Percentiles rank a stretch among this genome's conserved stretches.
Conservation (phyloP, 768 basidiomycete species). For the Trametes gibbosa region DNA sequence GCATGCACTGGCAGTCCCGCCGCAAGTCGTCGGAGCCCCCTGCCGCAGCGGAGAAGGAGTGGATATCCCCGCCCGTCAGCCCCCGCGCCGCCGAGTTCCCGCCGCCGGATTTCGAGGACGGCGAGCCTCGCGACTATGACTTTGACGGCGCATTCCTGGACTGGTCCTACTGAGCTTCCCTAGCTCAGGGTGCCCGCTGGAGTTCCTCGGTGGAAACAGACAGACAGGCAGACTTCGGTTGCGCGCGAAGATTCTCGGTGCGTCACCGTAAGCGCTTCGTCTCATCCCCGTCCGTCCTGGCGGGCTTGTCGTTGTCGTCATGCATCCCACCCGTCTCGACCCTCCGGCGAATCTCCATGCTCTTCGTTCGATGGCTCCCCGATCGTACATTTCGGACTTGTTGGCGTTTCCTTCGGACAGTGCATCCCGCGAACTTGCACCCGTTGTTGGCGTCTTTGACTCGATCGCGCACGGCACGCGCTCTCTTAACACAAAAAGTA, state of each 20-base stretch:
- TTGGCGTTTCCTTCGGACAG: background rate
- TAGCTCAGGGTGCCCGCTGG: background rate
- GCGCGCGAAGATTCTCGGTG: slow-evolving; percentile 7
- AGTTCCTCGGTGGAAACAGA: background rate
- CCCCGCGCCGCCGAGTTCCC: slow-evolving; percentile 23
- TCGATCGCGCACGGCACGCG: background rate
- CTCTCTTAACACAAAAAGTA: background rate
- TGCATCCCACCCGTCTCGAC: background rate
- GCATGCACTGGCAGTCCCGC: slow-evolving; percentile 72
- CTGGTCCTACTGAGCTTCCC: slow-evolving; percentile 26
- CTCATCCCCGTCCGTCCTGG: background rate
- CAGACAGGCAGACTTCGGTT: background rate
- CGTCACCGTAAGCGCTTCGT: slow-evolving; percentile 16
- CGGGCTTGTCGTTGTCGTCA: slow-evolving; percentile 4
- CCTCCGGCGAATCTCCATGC: background rate
- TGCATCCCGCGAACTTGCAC: background rate
- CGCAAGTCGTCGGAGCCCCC: slow-evolving; percentile 27
- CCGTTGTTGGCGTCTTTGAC: background rate
- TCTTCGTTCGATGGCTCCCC: background rate
- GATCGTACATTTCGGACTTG: background rate
- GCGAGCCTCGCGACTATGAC: slow-evolving; percentile 24
- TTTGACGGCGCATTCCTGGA: slow-evolving; percentile 30
- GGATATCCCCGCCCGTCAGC: slow-evolving; percentile 30
- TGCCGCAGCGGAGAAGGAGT: slow-evolving; percentile 23
- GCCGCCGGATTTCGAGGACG: slow-evolving; percentile 19